phyloP scores from a whole-genome alignment of 768 basidiomycete genomes.

The Glaciozyma antarctica region DNA sequence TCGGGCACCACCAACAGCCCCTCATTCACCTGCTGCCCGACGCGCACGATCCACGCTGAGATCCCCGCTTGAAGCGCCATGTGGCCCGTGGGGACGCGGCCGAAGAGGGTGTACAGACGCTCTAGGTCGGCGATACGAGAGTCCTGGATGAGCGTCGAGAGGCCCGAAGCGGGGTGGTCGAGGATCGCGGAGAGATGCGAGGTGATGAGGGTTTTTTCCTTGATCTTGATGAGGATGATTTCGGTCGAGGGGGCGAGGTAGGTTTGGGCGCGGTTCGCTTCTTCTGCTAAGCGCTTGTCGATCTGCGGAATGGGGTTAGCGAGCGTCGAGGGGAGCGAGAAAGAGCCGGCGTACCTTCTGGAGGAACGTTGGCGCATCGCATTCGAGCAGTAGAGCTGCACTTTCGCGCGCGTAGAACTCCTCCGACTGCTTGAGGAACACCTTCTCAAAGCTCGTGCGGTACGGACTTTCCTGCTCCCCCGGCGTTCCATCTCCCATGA shows the following conservation, averaged over 20 bases:
- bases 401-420: constrained; percentile 72
- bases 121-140: constrained; percentile 66
- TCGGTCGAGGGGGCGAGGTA: constrained; percentile 73
- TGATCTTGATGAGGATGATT: constrained; percentile 57
- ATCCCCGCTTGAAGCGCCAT: constrained; percentile 56
- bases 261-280: constrained; percentile 72
- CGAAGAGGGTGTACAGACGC: constrained; percentile 68
- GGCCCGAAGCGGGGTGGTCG: constrained; percentile 68
- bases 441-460: constrained; percentile 71
- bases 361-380: constrained; percentile 74
- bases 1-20: constrained; percentile 11
- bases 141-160: constrained; percentile 75
- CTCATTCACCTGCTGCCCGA: constrained; percentile 74
- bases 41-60: constrained; percentile 58
- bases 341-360: constrained; percentile 50
- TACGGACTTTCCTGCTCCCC: constrained; percentile 50
- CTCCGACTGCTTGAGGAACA: constrained; percentile 65
- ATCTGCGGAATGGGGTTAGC: constrained; percentile 48
- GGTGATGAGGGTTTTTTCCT: constrained; percentile 66
- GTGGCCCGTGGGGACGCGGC: constrained; percentile 58
- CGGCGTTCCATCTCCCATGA: constrained; percentile 31
- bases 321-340: background rate
- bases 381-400: constrained; percentile 56
- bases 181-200: constrained; percentile 68
- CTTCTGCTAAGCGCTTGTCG: constrained; percentile 68